phyloP scores from a whole-genome alignment of 345 rosid genomes.

The Atalantia buxifolia region DNA sequence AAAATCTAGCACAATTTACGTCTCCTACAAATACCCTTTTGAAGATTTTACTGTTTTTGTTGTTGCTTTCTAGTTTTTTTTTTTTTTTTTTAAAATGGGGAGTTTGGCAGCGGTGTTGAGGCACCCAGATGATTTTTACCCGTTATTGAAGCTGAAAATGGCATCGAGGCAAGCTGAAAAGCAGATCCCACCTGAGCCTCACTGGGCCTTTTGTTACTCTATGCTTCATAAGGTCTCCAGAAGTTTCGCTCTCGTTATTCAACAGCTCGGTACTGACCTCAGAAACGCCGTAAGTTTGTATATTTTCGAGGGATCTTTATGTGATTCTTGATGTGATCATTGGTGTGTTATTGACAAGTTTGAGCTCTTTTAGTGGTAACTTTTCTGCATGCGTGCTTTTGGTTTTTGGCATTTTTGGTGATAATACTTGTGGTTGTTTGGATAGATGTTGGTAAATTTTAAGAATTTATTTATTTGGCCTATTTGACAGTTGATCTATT shows the following conservation, averaged over 20 bases:
- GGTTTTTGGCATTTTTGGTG: too few species aligned
- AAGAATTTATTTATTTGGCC: background rate
- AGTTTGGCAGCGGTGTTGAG: conserved; percentile 61
- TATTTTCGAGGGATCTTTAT: background rate
- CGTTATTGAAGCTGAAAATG: conserved; percentile 77
- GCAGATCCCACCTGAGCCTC: conserved; percentile 90
- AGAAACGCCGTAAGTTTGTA: conserved; percentile 70
- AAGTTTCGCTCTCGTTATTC: conserved; percentile 85
- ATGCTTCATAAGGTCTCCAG: conserved; percentile 95
- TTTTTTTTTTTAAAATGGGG: too few species aligned
- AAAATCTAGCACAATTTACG: background rate
- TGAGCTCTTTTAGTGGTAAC: background rate
- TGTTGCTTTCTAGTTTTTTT: background rate
- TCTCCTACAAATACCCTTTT: background rate
- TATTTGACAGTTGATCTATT: background rate
- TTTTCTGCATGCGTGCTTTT: background rate
- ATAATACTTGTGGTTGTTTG: too few species aligned
- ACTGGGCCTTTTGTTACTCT: conserved; percentile 87
- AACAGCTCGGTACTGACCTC: conserved; percentile 76
- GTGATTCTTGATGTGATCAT: background rate
- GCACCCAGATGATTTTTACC: conserved; percentile 85
- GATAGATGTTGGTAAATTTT: too few species aligned
- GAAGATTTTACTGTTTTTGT: background rate
- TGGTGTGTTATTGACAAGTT: background rate
- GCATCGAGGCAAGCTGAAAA: conserved; percentile 71